Evolutionary conservation across 352 stramenopile species (phyloP).

Genomic region (Phytophthora idaei): DNA sequence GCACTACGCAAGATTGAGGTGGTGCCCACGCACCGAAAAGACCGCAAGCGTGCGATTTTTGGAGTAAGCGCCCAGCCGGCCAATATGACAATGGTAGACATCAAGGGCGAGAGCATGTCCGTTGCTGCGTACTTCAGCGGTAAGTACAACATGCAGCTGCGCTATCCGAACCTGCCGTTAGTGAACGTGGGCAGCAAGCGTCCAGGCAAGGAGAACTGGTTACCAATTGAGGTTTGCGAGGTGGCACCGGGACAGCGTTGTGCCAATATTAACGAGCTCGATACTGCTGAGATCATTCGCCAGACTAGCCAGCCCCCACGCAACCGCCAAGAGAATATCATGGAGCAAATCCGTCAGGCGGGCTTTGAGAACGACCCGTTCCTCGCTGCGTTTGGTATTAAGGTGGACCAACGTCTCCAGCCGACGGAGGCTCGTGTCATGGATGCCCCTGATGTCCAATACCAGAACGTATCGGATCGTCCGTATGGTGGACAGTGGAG

Average conservation of each 20-base stretch:
- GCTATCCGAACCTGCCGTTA: constrained; percentile 66
- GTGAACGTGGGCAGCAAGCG: constrained; percentile 69
- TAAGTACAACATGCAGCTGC: constrained; percentile 57
- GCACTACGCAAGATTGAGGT: constrained; percentile 57
- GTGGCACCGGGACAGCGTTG: constrained; percentile 73
- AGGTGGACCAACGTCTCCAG: constrained; percentile 54
- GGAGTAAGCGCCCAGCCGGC: constrained; percentile 42
- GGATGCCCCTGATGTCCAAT: constrained; percentile 63
- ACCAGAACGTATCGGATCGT: constrained; percentile 61
- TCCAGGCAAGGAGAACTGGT: constrained; percentile 48
- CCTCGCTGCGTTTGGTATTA: constrained; percentile 60
- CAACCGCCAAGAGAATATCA: constrained; percentile 54
- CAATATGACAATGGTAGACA: constrained; percentile 48
- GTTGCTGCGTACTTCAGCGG: constrained; percentile 61
- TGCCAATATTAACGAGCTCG: constrained; percentile 71
- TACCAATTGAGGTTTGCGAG: constrained; percentile 83
- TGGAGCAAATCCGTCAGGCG: constrained; percentile 61
- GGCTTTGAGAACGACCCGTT: constrained; percentile 76
- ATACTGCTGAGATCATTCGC: constrained; percentile 83
- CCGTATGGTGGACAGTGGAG: constrained; percentile 75
- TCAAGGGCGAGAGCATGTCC: constrained; percentile 53
- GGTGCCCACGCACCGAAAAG: constrained; percentile 58
- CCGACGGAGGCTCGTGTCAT: constrained; percentile 50
- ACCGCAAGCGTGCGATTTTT: constrained; percentile 57
- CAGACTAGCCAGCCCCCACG: constrained; percentile 57